A percentile compares a stretch with the other conserved stretches of the same genome.
These are phyloP conservation scores for Fulvia fulva DNA, from an alignment of 2,329 filamentous ascomycete species.

Conservation along the genomic window DNA sequence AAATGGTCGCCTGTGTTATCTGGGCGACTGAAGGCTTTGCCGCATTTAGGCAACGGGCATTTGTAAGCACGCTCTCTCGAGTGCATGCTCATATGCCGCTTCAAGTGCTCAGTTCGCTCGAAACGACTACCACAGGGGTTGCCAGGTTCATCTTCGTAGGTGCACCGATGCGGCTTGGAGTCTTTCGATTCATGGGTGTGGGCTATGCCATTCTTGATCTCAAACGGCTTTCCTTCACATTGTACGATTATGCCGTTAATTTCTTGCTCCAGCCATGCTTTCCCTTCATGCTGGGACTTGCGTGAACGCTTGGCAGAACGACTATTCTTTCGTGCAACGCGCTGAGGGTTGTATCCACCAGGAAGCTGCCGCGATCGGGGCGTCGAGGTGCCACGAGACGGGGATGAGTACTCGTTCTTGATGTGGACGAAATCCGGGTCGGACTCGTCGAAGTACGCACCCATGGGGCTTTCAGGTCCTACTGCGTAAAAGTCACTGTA, in stretches of 20 bases:
- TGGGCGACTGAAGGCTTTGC: conserved; percentile 19
- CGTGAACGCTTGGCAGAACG: conserved; percentile 11
- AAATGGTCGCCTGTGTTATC: conserved; percentile 33
- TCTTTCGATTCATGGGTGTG: conserved; percentile 1
- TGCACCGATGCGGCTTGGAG: conserved; percentile 22
- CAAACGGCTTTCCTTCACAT: conserved; percentile 11
- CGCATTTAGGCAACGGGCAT: conserved; percentile 25
- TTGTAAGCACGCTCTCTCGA: conserved; percentile 17
- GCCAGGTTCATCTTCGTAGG: conserved; percentile 7
- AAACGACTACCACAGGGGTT: conserved; percentile 22
- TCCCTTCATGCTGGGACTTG: conserved; percentile 10
- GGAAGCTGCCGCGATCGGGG: neutral
- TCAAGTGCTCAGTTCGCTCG: conserved; percentile 32
- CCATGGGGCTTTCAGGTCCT: conserved; percentile 13
- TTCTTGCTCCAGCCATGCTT: conserved; percentile 9
- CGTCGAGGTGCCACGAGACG: neutral
- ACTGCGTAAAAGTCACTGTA: conserved; percentile 13
- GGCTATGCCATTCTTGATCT: neutral
- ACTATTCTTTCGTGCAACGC: conserved; percentile 2
- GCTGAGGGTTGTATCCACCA: neutral
- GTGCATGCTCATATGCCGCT: conserved; percentile 28
- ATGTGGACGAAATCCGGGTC: conserved; percentile 24
- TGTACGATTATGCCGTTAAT: conserved; percentile 3
- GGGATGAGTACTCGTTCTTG: conserved; percentile 16
- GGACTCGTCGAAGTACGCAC: conserved; percentile 19